A percentile compares a stretch with the other conserved stretches of the same genome.
These are phyloP conservation scores for Aspergillus niger DNA, from an alignment of 2,329 filamentous ascomycete genomes.

Conservation along the genomic window DNA sequence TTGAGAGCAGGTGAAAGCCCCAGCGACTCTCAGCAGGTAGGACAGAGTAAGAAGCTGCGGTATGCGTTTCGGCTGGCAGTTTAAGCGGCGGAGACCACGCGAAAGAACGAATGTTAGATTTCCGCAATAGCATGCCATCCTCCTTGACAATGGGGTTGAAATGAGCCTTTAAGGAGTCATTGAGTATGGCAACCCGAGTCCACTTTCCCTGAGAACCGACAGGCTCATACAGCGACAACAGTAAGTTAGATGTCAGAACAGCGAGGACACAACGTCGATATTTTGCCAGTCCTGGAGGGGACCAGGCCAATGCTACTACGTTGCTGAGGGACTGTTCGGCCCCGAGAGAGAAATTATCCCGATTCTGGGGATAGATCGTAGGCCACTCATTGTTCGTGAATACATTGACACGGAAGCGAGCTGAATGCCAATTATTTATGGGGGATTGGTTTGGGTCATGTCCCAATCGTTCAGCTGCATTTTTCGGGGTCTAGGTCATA, in stretches of 20 bases:
- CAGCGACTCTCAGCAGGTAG: slow-evolving; percentile 22
- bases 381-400: slow-evolving; percentile 57
- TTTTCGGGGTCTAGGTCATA: slow-evolving; percentile 31
- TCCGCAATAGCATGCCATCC: slow-evolving; percentile 27
- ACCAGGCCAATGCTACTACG: slow-evolving; percentile 58
- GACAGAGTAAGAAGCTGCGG: slow-evolving; percentile 6
- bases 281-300: slow-evolving; percentile 56
- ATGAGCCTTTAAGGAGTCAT: slow-evolving; percentile 49
- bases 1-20: slow-evolving; percentile 31
- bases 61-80: slow-evolving; percentile 13
- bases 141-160: slow-evolving; percentile 31
- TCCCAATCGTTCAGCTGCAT: slow-evolving; percentile 15
- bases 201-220: slow-evolving; percentile 51
- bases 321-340: slow-evolving; percentile 59
- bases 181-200: slow-evolving; percentile 57
- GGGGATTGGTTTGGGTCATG: slow-evolving; percentile 27
- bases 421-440: slow-evolving; percentile 38
- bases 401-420: slow-evolving; percentile 51
- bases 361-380: slow-evolving; percentile 48
- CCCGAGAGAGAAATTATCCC: slow-evolving; percentile 56
- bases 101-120: slow-evolving; percentile 43
- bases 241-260: slow-evolving; percentile 58
- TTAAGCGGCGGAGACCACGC: slow-evolving; percentile 42
- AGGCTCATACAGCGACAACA: slow-evolving; percentile 59
- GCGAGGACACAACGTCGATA: slow-evolving; percentile 58